Evolutionary conservation across 306 rosid genomes (phyloP), one percentile per base, ranked within the genome.

Genomic region (Carpinus fangiana): DNA sequence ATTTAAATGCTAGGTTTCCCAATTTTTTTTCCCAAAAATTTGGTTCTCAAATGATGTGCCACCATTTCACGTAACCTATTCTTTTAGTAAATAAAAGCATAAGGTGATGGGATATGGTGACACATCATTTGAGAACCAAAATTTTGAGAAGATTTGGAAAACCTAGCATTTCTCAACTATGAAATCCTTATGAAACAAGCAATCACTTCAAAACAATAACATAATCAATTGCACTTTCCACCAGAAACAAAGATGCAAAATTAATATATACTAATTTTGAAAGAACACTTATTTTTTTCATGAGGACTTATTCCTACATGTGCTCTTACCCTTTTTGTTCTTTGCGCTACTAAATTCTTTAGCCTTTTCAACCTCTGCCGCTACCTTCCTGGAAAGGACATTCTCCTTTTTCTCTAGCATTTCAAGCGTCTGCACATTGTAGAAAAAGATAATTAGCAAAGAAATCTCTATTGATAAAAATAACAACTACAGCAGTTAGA

Each of bases 381-480:
- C 11, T 56, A 93, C 97, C 88, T 93, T 95, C 76, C 91, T 95
- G 57, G 86, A 82, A 56, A 95, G 92, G 14, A 95, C 97, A 55
- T 93, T 93, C 85, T 95, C 99, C 88, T 95, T 95, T 85, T 95
- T 95, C 89, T 95, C 99, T 17, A 95, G 93, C 99, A 95, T 93
- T 86, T 95, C 99, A 70, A 95, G 98, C 6, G 99, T 95, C 99
- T 95, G 84, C 78, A 82, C 51, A 50, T 79, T 72, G 73, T 77
- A 69, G 21, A 77, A 64, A 59, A 38, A 18, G 51, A 57, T 53
- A 70, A 70, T 52, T 38, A 72, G 76, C 79, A 74, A 67, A 66
- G 51, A 18, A 38, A 18, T 21, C 47, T 38, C 7, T n/a, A 17
- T 38, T 38, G 18, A 38, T 41, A 10, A 41, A 66, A 66, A 67